phyloP scores from a whole-genome alignment of 2,329 filamentous ascomycete genomes.

The Alternaria longipes region DNA sequence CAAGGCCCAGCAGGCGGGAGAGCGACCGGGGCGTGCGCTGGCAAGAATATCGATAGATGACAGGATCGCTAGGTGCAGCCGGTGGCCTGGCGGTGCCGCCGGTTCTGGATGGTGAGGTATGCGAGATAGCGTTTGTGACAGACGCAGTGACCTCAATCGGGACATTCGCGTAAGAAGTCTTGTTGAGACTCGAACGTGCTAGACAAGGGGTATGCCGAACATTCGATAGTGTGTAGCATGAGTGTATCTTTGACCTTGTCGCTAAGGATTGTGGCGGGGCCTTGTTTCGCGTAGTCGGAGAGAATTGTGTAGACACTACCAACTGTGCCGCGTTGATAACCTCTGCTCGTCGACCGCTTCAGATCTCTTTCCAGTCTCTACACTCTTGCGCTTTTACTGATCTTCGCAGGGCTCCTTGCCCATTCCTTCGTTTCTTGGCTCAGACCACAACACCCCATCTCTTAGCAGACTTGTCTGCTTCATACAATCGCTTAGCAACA shows the following conservation, averaged over 20 bases:
- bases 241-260: slow-evolving; percentile 19
- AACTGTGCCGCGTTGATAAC: slow-evolving; percentile 21
- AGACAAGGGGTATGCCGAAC: slow-evolving; percentile 17
- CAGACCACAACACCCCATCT: slow-evolving; percentile 1
- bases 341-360: slow-evolving; percentile 16
- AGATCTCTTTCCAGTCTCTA: slow-evolving; percentile 11
- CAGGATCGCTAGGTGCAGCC: slow-evolving; percentile 10
- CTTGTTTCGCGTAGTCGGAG: slow-evolving; percentile 12
- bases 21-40: slow-evolving; percentile 18
- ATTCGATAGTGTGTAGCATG: slow-evolving; percentile 22
- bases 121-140: slow-evolving; percentile 17
- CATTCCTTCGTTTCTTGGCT: slow-evolving; percentile 17
- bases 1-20: slow-evolving; percentile 8
- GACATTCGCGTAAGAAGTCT: slow-evolving; percentile 10
- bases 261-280: slow-evolving; percentile 12
- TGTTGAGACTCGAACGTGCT: slow-evolving; percentile 19
- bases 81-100: slow-evolving; percentile 8
- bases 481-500: slow-evolving; percentile 19
- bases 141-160: slow-evolving; percentile 18
- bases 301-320: slow-evolving; percentile 19
- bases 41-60: slow-evolving; percentile 11
- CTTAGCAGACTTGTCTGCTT: slow-evolving; percentile 9
- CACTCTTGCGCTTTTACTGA: slow-evolving; percentile 7
- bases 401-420: slow-evolving; percentile 19
- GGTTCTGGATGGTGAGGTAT: slow-evolving; percentile 13